These are phyloP conservation scores for Tricholomella constricta DNA, from an alignment of 768 basidiomycete species.

Conservation along the genomic window DNA sequence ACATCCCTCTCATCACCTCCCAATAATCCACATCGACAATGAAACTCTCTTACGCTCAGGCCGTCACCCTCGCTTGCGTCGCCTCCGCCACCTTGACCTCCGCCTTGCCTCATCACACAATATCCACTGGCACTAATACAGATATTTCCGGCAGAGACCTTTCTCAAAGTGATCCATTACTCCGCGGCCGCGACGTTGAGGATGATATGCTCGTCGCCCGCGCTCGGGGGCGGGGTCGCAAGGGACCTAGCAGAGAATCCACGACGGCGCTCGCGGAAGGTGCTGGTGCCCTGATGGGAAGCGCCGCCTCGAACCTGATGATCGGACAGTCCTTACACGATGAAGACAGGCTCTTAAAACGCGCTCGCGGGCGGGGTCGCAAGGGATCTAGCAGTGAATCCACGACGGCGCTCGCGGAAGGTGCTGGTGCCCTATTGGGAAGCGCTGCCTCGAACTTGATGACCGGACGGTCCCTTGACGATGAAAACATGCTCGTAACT, in stretches of 20 bases:
- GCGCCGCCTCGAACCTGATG: background rate
- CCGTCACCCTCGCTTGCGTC: conserved; percentile 12
- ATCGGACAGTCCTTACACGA: background rate
- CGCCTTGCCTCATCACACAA: conserved; percentile 6
- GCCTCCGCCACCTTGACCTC: conserved; percentile 11
- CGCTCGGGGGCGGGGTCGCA: background rate
- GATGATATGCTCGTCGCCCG: background rate
- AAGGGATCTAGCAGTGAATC: background rate
- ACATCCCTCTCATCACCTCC: background rate
- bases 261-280: background rate
- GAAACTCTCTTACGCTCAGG: conserved; percentile 12
- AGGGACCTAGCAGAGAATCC: background rate
- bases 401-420: background rate
- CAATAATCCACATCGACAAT: conserved; percentile 8
- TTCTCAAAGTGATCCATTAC: background rate
- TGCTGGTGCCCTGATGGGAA: background rate
- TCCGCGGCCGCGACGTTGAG: background rate
- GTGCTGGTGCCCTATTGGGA: background rate
- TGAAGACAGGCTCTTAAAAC: background rate
- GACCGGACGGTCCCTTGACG: background rate
- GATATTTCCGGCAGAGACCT: background rate
- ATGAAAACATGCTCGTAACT: background rate
- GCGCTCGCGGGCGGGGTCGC: background rate
- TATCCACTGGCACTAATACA: background rate
- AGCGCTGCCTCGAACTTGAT: background rate